Percentiles rank a stretch among this genome's conserved stretches.
Evolutionary conservation across 495 filamentous ascomycete genomes (phyloP).

Genomic region (Neohortaea acidophila): DNA sequence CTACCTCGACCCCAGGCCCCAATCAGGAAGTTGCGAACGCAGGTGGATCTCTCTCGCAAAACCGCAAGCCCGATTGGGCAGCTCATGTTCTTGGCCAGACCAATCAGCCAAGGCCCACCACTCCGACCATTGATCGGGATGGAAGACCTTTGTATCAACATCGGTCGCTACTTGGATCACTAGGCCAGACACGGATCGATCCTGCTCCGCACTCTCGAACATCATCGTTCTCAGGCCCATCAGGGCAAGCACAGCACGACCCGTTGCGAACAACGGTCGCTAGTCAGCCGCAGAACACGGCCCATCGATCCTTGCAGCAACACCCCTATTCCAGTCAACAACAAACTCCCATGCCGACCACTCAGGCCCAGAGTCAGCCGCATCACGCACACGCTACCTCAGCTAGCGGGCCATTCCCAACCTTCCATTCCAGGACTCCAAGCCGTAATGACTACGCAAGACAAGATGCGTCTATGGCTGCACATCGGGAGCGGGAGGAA

Average conservation of each 20-base stretch:
- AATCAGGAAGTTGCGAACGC: slow-evolving; percentile 7
- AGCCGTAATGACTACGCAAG: slow-evolving; percentile 2
- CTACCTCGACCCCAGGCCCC: neutral
- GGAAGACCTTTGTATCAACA: slow-evolving; percentile 8
- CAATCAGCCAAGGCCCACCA: neutral
- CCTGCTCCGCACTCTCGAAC: slow-evolving; percentile 17
- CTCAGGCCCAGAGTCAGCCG: slow-evolving; percentile 8
- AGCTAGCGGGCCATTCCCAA: slow-evolving; percentile 1
- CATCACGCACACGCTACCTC: slow-evolving; percentile 15
- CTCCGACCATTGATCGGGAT: slow-evolving; percentile 8
- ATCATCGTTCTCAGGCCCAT: slow-evolving; percentile 8
- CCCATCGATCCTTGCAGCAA: slow-evolving; percentile 7
- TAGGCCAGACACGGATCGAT: slow-evolving; percentile 12
- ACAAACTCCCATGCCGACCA: neutral
- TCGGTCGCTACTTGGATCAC: slow-evolving; percentile 5
- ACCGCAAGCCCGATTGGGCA: slow-evolving; percentile 14
- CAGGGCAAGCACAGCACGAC: slow-evolving; percentile 7
- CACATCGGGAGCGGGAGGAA: neutral
- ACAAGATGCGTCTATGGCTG: slow-evolving; percentile 1
- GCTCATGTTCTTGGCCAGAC: slow-evolving; percentile 2
- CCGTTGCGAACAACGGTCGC: slow-evolving; percentile 2
- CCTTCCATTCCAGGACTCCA: neutral
- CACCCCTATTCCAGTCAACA: slow-evolving; percentile 17
- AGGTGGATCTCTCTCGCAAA: neutral
- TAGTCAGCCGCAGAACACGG: slow-evolving; percentile 9